Percentiles rank a stretch among this genome's conserved stretches.
Evolutionary conservation across 371 early-diverging fungal species (phyloP).

Genomic region (Parasitella parasitica): DNA sequence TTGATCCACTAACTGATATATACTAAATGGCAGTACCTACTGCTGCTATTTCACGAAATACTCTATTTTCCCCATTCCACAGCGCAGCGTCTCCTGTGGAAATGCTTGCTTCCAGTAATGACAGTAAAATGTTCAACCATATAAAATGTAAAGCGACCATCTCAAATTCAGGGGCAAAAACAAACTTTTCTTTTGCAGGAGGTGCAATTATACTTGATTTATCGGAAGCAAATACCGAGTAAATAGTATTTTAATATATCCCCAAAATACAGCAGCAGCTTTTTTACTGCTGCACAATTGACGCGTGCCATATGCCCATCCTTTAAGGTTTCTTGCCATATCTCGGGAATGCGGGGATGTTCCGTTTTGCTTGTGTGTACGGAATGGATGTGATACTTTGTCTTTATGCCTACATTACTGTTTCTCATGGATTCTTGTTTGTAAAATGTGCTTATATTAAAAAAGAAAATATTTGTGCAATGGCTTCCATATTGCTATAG

Average conservation of each 20-base stretch:
- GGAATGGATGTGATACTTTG: not conserved
- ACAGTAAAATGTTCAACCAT: slow-evolving; percentile 23
- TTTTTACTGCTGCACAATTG: slow-evolving; percentile 21
- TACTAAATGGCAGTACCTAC: not conserved
- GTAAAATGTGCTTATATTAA: slow-evolving; percentile 5
- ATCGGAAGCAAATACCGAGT: slow-evolving; percentile 17
- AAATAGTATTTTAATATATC: slow-evolving; percentile 19
- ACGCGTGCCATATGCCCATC: slow-evolving; percentile 12
- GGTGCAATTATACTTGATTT: not conserved
- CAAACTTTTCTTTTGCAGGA: not conserved
- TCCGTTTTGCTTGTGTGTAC: slow-evolving; percentile 9
- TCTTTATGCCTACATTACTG: too few species aligned
- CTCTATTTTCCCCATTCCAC: not conserved
- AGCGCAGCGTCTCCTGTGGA: not conserved
- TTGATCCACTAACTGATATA: not conserved
- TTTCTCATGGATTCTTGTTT: too few species aligned
- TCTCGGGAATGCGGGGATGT: slow-evolving; percentile 26
- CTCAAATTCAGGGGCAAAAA: not conserved
- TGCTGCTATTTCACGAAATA: not conserved
- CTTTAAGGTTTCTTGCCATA: not conserved
- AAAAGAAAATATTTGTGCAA: not conserved
- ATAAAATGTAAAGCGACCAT: too few species aligned
- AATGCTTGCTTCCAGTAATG: not conserved
- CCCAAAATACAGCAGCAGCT: slow-evolving; percentile 1
- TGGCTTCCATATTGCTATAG: not conserved